These are phyloP conservation scores for Puccinia novopanici DNA, from an alignment of 1,284 basidiomycete genomes.

Conservation along the genomic window DNA sequence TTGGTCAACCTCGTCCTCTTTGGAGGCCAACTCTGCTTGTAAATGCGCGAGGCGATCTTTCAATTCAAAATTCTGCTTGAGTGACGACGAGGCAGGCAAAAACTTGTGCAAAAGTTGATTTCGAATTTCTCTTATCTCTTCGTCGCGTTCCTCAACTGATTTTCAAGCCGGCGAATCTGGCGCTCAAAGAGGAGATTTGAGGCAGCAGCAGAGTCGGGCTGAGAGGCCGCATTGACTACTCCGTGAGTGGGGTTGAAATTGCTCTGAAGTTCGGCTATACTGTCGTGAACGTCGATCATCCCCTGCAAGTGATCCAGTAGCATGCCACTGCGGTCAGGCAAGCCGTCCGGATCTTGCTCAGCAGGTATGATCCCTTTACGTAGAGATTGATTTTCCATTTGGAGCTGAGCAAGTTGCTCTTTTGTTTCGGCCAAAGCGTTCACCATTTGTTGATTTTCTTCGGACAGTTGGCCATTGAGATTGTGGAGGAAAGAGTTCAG, in stretches of 20 bases:
- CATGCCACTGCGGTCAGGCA: neutral
- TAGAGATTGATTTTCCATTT: constrained; percentile 67
- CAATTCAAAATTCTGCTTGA: constrained; percentile 61
- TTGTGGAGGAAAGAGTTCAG: constrained; percentile 78
- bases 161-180: constrained; percentile 26
- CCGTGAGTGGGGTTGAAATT: neutral
- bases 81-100: constrained; percentile 61
- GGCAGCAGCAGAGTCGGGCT: neutral
- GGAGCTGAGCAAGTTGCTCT: constrained; percentile 63
- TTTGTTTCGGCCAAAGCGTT: constrained; percentile 48
- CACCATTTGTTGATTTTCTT: constrained; percentile 72
- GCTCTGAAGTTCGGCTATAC: constrained; percentile 17
- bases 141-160: constrained; percentile 41
- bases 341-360: neutral
- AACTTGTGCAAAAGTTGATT: constrained; percentile 61
- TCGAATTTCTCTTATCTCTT: constrained; percentile 45
- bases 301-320: constrained; percentile 5
- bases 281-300: constrained; percentile 25
- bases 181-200: constrained; percentile 28
- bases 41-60: constrained; percentile 61
- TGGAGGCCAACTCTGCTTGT: constrained; percentile 60
- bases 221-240: neutral
- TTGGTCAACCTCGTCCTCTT: constrained; percentile 57
- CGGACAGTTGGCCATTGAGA: constrained; percentile 73
- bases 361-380: constrained; percentile 64